Conservation (phyloP, 2,329 filamentous ascomycete species). For the Botrytis byssoidea region DNA sequence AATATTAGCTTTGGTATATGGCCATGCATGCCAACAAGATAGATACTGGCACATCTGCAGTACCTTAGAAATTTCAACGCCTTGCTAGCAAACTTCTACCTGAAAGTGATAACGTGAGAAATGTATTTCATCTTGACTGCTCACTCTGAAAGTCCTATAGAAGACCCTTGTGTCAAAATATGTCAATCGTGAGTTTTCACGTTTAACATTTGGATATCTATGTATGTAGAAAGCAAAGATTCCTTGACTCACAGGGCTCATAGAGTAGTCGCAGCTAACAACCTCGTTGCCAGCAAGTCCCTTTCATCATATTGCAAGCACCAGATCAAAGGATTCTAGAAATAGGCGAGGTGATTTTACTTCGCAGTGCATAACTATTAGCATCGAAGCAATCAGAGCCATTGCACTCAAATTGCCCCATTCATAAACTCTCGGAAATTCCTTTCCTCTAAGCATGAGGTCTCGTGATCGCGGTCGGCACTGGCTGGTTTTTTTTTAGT, state of each 20-base stretch:
- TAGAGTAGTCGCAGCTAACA: background rate
- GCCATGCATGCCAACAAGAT: background rate
- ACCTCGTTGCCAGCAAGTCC: background rate
- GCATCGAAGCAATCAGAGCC: background rate
- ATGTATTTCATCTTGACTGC: background rate
- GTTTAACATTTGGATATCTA: background rate
- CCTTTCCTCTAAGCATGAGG: background rate
- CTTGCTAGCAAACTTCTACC: background rate
- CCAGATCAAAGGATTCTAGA: too few species aligned
- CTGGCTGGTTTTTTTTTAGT: background rate
- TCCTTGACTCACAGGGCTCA: background rate
- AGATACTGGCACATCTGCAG: constrained; percentile 12
- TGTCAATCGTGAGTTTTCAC: background rate
- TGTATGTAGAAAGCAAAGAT: background rate
- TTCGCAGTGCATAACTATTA: background rate
- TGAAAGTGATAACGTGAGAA: background rate
- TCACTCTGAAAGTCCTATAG: background rate
- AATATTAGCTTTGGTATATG: background rate
- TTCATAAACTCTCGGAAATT: background rate
- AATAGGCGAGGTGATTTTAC: background rate
- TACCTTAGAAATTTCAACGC: constrained; percentile 8
- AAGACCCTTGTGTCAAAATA: background rate
- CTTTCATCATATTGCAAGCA: background rate
- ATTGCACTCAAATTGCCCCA: background rate
- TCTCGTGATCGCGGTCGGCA: background rate